Evolutionary conservation across 306 rosid species (phyloP).

Genomic region (Sesbania bispinosa): DNA sequence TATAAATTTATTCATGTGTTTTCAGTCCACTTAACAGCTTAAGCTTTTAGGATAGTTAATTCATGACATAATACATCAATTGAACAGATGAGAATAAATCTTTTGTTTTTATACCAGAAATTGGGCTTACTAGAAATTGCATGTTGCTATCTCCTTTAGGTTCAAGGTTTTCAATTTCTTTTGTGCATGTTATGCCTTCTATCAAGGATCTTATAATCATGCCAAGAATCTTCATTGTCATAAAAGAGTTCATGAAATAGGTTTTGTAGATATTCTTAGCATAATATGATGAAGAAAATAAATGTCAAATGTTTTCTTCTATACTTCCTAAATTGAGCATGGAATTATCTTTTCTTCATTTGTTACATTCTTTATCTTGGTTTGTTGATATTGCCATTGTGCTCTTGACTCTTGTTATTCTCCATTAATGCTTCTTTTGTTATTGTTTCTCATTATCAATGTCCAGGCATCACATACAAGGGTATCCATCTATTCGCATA

Average conservation of each 20-base stretch:
- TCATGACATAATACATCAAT: not conserved
- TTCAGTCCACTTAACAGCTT: too few relatives aligned
- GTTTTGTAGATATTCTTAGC: not conserved
- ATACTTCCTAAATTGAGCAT: not conserved
- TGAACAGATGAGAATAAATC: not conserved
- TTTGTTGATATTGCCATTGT: conserved; percentile 7
- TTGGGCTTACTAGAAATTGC: not conserved
- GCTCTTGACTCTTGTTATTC: conserved; percentile 13
- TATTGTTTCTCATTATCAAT: conserved; percentile 27
- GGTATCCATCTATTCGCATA: conserved; percentile 96
- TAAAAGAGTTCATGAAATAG: conserved; percentile 5
- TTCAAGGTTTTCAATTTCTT: conserved; percentile 4
- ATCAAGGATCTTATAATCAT: not conserved
- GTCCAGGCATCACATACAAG: conserved; percentile 94
- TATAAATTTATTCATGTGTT: too few relatives aligned
- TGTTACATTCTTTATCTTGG: conserved; percentile 11
- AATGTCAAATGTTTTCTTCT: not conserved
- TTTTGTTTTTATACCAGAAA: not conserved
- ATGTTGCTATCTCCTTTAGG: not conserved
- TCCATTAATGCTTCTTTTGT: conserved; percentile 3
- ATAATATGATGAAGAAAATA: not conserved
- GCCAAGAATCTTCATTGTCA: not conserved
- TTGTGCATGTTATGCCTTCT: not conserved
- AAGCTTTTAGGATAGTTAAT: too few relatives aligned
- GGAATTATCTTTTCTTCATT: conserved; percentile 14